Percentiles rank a stretch among this genome's conserved stretches.
phyloP scores from a whole-genome alignment of 1,284 basidiomycete genomes.

The Sanguinoderma infundibulare region DNA sequence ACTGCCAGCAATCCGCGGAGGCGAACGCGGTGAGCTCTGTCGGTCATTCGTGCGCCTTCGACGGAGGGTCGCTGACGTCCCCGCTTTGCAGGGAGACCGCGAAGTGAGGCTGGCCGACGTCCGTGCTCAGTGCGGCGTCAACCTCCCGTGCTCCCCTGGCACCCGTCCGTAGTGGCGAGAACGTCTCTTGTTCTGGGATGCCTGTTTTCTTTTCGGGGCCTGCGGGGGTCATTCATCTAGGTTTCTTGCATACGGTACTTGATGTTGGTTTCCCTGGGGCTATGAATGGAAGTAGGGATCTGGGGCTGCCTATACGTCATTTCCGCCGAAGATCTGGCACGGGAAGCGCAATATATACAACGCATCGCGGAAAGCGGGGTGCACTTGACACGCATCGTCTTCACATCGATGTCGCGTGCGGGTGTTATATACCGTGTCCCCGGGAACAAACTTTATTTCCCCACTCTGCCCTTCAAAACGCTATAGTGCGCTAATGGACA shows the following conservation, averaged over 20 bases:
- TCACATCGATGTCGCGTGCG: background rate
- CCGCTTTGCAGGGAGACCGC: constrained; percentile 14
- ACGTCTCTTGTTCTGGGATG: background rate
- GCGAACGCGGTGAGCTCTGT: constrained; percentile 20
- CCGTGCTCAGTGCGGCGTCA: constrained; percentile 4
- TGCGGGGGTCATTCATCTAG: no score
- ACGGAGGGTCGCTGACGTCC: background rate
- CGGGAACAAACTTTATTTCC: no score
- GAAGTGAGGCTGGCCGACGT: constrained; percentile 15
- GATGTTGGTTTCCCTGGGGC: no score
- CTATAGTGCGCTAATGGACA: background rate
- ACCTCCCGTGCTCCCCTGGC: background rate
- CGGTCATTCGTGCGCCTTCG: no score
- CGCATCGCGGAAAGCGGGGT: background rate
- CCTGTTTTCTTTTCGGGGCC: no score
- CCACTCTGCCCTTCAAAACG: background rate
- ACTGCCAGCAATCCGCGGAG: constrained; percentile 10
- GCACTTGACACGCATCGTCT: background rate
- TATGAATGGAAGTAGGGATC: no score
- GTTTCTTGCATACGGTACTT: no score
- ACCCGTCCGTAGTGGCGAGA: background rate
- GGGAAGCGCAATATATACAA: no score
- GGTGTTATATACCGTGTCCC: background rate
- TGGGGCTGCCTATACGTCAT: no score
- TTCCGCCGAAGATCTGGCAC: no score